Evolutionary conservation across 129 eudicot species (phyloP).

Genomic region (Saposhnikovia divaricata): DNA sequence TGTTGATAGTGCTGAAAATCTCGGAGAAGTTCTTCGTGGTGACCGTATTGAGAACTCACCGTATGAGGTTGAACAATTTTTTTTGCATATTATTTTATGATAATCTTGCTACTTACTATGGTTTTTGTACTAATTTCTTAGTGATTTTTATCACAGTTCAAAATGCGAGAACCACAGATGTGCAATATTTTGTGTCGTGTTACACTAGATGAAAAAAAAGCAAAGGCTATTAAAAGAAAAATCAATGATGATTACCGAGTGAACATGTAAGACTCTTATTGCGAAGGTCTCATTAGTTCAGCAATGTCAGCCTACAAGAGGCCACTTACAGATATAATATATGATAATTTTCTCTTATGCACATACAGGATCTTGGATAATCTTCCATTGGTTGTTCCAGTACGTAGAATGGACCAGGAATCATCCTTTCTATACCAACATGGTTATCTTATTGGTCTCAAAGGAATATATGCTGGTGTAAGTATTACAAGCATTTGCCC

Average conservation of each 20-base stretch:
- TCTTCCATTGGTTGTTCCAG: constrained; percentile 65
- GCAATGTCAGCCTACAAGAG: not conserved
- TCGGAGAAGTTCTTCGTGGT: constrained; percentile 68
- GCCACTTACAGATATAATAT: not conserved
- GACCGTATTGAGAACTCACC: constrained; percentile 67
- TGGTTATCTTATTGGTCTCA: constrained; percentile 59
- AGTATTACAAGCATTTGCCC: constrained; percentile 17
- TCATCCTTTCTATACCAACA: constrained; percentile 39
- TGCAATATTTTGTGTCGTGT: constrained; percentile 54
- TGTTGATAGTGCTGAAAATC: constrained; percentile 55
- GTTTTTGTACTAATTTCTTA: constrained; percentile 9
- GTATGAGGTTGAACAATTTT: constrained; percentile 36
- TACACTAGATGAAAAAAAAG: constrained; percentile 40
- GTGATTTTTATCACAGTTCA: constrained; percentile 36
- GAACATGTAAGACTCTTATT: constrained; percentile 43
- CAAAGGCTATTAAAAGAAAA: constrained; percentile 49
- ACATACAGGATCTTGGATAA: constrained; percentile 68
- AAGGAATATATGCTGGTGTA: constrained; percentile 62
- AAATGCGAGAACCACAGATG: constrained; percentile 55
- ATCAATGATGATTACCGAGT: constrained; percentile 66
- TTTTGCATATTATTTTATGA: not conserved
- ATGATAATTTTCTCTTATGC: not conserved
- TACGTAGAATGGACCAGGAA: constrained; percentile 35
- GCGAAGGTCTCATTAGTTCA: not conserved
- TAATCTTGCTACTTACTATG: constrained; percentile 8